These are phyloP conservation scores for Aspergillus funiculosus DNA, from an alignment of 495 filamentous ascomycete species.

Conservation along the genomic window DNA sequence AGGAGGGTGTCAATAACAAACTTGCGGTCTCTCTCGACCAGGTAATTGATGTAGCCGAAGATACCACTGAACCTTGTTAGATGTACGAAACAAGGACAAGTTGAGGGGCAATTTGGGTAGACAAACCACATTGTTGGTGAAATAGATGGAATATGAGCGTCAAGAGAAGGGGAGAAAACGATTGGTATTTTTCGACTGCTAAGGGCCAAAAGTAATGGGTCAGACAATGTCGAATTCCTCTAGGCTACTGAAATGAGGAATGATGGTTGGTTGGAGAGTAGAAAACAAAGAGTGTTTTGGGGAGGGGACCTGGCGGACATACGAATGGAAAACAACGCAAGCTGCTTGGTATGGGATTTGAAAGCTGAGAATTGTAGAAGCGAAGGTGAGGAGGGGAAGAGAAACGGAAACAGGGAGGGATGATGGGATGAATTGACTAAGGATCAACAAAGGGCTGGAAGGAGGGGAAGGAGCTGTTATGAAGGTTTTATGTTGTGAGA, in stretches of 20 bases:
- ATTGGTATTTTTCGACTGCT: background rate
- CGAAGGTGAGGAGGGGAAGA: too few relatives aligned
- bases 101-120: background rate
- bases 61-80: conserved; percentile 65
- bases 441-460: conserved; percentile 21
- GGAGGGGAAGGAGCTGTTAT: conserved; percentile 28
- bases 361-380: background rate
- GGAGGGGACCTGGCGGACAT: conserved; percentile 1
- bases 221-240: background rate
- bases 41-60: conserved; percentile 91
- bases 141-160: background rate
- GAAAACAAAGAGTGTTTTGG: conserved; percentile 5
- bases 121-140: conserved; percentile 36
- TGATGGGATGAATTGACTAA: conserved; percentile 7
- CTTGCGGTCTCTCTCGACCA: conserved; percentile 91
- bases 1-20: conserved; percentile 93
- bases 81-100: background rate
- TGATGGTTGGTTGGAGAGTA: conserved; percentile 4
- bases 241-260: background rate
- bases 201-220: background rate
- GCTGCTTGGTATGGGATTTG: background rate
- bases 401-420: background rate
- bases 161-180: conserved; percentile 1
- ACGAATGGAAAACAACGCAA: background rate
- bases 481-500: conserved; percentile 25